Evolutionary conservation across 345 rosid species (phyloP), one percentile per base, ranked within the genome.

Genomic region (Hirschfeldia incana): DNA sequence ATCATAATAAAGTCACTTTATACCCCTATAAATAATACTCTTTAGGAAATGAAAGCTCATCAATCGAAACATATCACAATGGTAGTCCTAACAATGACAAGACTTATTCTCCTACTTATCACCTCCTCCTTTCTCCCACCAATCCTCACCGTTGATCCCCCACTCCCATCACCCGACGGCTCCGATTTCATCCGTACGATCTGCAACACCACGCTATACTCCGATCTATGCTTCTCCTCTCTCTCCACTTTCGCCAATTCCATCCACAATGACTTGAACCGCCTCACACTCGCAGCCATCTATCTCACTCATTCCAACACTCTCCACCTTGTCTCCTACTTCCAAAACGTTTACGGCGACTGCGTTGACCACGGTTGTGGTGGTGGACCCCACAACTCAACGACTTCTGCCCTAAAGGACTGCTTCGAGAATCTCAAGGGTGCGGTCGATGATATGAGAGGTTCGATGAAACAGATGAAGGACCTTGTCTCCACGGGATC

Each of bases 401-500:
- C 73, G 33, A 30, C 6, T 1, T 64, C 90, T 5, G 91, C 94
- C 13, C 82, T 93, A 49, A 89, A 83, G 74, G 98, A 91, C 88
- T 93, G 98, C 81, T 83, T 83, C 83, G 83, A 86, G 76, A 93
- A 86, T 85, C 81, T 93, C 69, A 89, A 80, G 17, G 94, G 91
- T 73, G 94, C 94, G 4, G 88, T 85, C 9, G 94, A 89, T 4
- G 93, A 91, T 76, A 93, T 93, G 75, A 74, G 76, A 33, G 91
- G 85, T 12, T 93, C 98, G 62, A 75, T 91, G 60, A 90, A 84
- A 80, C 91, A 91, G 88, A 89, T 93, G 92, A 81, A 87, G 16
- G 83, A 83, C 74, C 51, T 81, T 53, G 42, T 9, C 77, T 80
- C 33, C 73, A 76, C 53, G 6, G 80, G 33, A 59, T 83, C 84